phyloP scores from a whole-genome alignment of 2,329 filamentous ascomycete genomes.

The Sporothrix inflata region DNA sequence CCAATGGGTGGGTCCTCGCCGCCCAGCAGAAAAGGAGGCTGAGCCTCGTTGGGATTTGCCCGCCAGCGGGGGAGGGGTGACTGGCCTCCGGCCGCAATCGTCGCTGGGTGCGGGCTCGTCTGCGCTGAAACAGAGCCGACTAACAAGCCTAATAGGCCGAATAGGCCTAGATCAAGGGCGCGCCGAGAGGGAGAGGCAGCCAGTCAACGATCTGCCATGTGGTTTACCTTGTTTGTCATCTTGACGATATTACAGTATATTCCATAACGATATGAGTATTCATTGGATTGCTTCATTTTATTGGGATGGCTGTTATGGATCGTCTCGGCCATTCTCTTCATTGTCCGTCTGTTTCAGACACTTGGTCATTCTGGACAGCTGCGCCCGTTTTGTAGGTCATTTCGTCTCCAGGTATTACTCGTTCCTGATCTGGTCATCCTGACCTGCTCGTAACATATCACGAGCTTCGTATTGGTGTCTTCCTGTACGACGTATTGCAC shows the following conservation, averaged over 20 bases:
- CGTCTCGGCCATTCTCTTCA: not conserved
- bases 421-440: not conserved
- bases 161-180: not conserved
- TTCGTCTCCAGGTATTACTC: not conserved
- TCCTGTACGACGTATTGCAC: constrained; percentile 15
- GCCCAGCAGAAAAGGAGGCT: constrained; percentile 22
- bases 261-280: not conserved
- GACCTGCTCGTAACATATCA: not conserved
- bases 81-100: not conserved
- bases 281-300: not conserved
- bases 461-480: not conserved
- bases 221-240: not conserved
- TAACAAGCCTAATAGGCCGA: not conserved
- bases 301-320: not conserved
- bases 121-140: not conserved
- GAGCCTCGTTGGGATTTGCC: constrained; percentile 20
- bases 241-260: not conserved
- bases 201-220: constrained; percentile 16
- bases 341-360: not conserved
- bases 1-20: not conserved
- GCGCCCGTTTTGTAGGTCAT: not conserved
- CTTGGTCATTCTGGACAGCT: not conserved
- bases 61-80: not conserved
- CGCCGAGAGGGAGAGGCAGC: constrained; percentile 18
- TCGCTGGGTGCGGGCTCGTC: not conserved